phyloP scores from a whole-genome alignment of 2,329 filamentous ascomycete species.

The Allantophomopsis lycopodina region DNA sequence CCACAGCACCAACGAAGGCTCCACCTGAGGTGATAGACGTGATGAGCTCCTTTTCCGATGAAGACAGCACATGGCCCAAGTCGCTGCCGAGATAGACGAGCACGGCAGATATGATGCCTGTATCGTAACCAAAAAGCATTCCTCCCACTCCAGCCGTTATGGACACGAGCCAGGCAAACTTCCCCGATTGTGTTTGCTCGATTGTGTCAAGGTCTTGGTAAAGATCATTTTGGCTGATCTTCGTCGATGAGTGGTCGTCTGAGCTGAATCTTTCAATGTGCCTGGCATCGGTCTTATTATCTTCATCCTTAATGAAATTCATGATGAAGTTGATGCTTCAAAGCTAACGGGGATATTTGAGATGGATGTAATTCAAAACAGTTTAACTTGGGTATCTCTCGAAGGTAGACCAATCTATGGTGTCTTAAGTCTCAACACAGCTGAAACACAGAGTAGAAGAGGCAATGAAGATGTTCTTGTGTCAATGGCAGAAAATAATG shows the following conservation, averaged over 20 bases:
- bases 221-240: conserved; percentile 2
- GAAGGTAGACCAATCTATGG: no score
- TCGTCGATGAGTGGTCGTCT: not conserved
- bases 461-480: no score
- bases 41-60: conserved; percentile 33
- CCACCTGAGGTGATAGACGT: conserved; percentile 35
- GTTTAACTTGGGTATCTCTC: no score
- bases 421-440: no score
- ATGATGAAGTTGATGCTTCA: not conserved
- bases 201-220: conserved; percentile 15
- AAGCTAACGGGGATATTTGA: no score
- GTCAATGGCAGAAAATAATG: no score
- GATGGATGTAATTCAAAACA: no score
- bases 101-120: conserved; percentile 28
- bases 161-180: conserved; percentile 43
- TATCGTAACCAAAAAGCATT: conserved; percentile 46
- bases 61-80: conserved; percentile 23
- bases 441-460: no score
- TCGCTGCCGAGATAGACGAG: conserved; percentile 24
- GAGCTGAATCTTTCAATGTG: conserved; percentile 6
- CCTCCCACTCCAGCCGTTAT: conserved; percentile 50
- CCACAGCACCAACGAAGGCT: conserved; percentile 27
- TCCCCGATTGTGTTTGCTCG: conserved; percentile 23
- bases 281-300: conserved; percentile 3
- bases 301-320: not conserved